phyloP scores from a whole-genome alignment of 2,329 filamentous ascomycete species.

The Tolypocladium album region DNA sequence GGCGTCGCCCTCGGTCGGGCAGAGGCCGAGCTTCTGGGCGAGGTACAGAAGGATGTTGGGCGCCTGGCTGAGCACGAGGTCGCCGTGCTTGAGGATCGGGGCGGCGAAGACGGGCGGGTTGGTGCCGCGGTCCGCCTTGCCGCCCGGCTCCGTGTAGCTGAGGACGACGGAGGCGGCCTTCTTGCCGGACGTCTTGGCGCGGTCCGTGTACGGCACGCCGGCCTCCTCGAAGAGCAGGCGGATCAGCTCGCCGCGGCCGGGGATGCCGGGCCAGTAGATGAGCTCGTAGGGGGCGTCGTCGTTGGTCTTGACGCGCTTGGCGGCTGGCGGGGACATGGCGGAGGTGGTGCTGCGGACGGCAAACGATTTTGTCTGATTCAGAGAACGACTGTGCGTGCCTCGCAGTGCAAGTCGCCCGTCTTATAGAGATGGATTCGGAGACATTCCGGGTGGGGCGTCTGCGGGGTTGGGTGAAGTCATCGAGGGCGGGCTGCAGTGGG shows the following conservation, averaged over 20 bases:
- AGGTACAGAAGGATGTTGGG: constrained; percentile 66
- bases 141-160: constrained; percentile 30
- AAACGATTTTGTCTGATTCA: not conserved
- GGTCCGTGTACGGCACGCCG: constrained; percentile 53
- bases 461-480: not conserved
- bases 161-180: constrained; percentile 42
- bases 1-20: constrained; percentile 27
- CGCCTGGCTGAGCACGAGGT: constrained; percentile 56
- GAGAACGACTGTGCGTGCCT: too few species aligned
- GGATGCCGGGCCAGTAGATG: constrained; percentile 61
- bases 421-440: not conserved
- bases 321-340: constrained; percentile 11
- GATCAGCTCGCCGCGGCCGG: constrained; percentile 65
- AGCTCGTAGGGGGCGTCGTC: constrained; percentile 47
- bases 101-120: constrained; percentile 59
- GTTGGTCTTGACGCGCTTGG: constrained; percentile 19
- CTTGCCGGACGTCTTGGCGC: constrained; percentile 21
- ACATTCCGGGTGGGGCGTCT: not conserved
- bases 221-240: constrained; percentile 64
- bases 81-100: constrained; percentile 53
- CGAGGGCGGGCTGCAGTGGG: not conserved
- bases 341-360: not conserved
- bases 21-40: constrained; percentile 47
- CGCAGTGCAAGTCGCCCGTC: not conserved
- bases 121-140: constrained; percentile 31